A percentile compares a stretch with the other conserved stretches of the same genome.
Evolutionary conservation across 768 basidiomycete genomes (phyloP).

Genomic region (Russula brevipes): DNA sequence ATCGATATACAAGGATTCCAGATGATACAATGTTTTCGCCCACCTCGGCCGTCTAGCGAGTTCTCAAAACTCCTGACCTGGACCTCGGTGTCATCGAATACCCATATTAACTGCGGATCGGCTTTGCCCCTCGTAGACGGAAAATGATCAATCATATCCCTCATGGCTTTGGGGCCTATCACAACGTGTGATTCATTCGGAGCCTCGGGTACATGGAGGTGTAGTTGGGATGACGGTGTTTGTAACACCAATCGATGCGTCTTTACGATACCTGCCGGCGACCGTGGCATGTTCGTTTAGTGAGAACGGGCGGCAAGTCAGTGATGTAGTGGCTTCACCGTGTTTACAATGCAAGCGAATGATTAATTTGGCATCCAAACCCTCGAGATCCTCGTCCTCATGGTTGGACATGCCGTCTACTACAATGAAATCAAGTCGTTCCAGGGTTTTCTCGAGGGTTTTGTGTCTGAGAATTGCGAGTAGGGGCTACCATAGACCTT

Average conservation of each 20-base stretch:
- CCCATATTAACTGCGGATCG: slow-evolving; percentile 80
- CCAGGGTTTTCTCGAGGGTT: slow-evolving; percentile 70
- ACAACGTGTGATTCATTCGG: slow-evolving; percentile 57
- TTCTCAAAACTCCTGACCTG: slow-evolving; percentile 63
- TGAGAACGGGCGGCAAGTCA: slow-evolving; percentile 1
- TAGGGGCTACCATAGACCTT: slow-evolving; percentile 41
- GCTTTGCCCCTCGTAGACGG: slow-evolving; percentile 58
- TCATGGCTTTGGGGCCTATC: slow-evolving; percentile 67
- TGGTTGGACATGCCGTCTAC: slow-evolving; percentile 45
- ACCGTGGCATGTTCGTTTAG: neutral
- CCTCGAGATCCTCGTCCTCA: slow-evolving; percentile 46
- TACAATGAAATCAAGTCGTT: slow-evolving; percentile 70
- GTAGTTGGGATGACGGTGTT: slow-evolving; percentile 52
- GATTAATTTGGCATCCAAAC: slow-evolving; percentile 65
- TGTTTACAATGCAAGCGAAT: slow-evolving; percentile 79
- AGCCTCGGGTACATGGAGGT: slow-evolving; percentile 59
- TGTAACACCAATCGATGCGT: slow-evolving; percentile 69
- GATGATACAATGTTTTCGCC: neutral
- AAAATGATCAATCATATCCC: slow-evolving; percentile 80
- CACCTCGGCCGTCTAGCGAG: slow-evolving; percentile 61
- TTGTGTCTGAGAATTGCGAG: slow-evolving; percentile 69
- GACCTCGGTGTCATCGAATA: slow-evolving; percentile 64
- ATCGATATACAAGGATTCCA: neutral
- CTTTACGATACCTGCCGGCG: slow-evolving; percentile 61
- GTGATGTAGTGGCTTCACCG: slow-evolving; percentile 40